Evolutionary conservation across 2,329 filamentous ascomycete genomes (phyloP), one percentile per base, ranked within the genome.

Genomic region (Arthrinium phaeospermum): DNA sequence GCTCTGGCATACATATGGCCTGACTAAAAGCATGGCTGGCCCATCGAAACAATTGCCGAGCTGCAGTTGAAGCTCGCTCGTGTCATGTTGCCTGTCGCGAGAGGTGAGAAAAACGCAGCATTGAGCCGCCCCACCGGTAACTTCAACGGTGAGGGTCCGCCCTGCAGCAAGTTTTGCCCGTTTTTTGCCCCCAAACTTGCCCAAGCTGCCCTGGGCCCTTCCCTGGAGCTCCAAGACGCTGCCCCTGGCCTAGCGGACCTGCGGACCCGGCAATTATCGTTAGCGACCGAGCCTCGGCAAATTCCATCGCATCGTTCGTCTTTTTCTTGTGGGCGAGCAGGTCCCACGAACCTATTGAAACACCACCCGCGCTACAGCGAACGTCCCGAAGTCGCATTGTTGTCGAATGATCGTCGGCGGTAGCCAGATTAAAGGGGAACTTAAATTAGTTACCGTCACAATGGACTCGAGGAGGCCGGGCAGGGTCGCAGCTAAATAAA

Each of bases 191-290:
- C 45, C 14, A 47, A 19, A 19, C 51, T 57, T 5, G 14, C 14
- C 27, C 27, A 34, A 14, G 27, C 27, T 19, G 49, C 49, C 49
- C n/a, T 49, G 41, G 41, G 41, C 16, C 27, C 27, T 30, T 30
- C 27, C 27, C 27, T 30, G 27, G 27, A 30, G 27, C 27, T 30
- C 2, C 27, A 30, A 30, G 27, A n/a, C 13, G 14, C 27, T 19
- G 51, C 16, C 53, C 19, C 53, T 37, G 30, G 30, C 51, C 12
- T 57, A n/a, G 53, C 53, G 53, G 53, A 19, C 53, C 53, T 27
- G 53, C 53, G 53, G 53, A 19, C 53, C 53, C 53, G 53, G 53
- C 53, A 64, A 64, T 41, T 64, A 64, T 64, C 57, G 30, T 14
- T 64, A 41, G 57, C 30, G 30, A 41, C 57, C 34, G 57, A 41